phyloP scores from a whole-genome alignment of 495 filamentous ascomycete genomes.

The Talaromyces wortmannii region DNA sequence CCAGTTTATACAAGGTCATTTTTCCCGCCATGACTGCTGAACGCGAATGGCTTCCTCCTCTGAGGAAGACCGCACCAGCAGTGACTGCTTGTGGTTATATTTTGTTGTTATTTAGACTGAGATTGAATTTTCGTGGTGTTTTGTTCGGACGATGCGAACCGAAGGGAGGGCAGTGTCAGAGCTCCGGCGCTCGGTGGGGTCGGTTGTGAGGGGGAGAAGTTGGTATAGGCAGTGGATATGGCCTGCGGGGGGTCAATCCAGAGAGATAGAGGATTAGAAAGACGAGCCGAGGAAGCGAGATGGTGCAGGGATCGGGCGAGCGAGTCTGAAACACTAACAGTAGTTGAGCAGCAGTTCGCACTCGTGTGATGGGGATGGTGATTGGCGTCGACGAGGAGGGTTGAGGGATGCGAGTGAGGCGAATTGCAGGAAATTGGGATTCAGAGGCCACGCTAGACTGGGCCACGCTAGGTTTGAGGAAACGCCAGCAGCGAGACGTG shows the following conservation, averaged over 20 bases:
- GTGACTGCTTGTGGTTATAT: background rate
- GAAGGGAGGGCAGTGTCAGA: background rate
- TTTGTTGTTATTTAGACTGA: no score
- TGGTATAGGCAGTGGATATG: background rate
- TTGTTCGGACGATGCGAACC: background rate
- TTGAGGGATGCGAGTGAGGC: background rate
- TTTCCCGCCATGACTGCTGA: constrained; percentile 54
- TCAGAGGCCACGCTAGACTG: background rate
- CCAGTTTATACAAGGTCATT: constrained; percentile 98
- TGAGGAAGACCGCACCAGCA: background rate
- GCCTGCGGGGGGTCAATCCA: background rate
- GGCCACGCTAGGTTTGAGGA: background rate
- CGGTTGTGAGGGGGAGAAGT: background rate
- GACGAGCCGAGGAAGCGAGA: background rate
- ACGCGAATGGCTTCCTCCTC: background rate
- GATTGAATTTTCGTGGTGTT: background rate
- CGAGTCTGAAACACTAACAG: background rate
- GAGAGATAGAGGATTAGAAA: background rate
- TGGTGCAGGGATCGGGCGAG: background rate
- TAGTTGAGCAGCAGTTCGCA: no score
- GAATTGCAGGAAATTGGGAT: background rate
- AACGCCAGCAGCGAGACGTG: background rate
- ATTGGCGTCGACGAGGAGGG: background rate
- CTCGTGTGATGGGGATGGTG: no score
- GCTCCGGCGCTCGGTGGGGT: background rate